phyloP scores from a whole-genome alignment of 2,329 filamentous ascomycete genomes.

The Fusarium longipes region DNA sequence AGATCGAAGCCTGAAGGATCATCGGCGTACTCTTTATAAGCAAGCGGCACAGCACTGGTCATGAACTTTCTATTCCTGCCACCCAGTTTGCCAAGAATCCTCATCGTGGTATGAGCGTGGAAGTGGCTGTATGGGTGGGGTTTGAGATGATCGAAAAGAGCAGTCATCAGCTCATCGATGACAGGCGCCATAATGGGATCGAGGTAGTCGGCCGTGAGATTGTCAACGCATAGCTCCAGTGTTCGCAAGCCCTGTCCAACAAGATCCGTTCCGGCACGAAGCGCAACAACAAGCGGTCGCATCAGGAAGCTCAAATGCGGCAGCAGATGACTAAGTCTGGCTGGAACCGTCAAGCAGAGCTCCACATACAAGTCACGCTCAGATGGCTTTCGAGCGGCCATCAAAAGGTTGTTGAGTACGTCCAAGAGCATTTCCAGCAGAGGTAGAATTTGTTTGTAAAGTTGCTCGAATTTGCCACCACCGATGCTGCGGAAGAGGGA shows the following conservation, averaged over 20 bases:
- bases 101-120: slow-evolving; percentile 96
- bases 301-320: slow-evolving; percentile 97
- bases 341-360: slow-evolving; percentile 94
- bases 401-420: slow-evolving; percentile 92
- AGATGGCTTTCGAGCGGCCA: slow-evolving; percentile 88
- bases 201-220: slow-evolving; percentile 95
- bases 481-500: slow-evolving; percentile 97
- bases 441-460: slow-evolving; percentile 98
- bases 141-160: slow-evolving; percentile 93
- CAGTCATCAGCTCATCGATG: slow-evolving; percentile 98
- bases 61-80: slow-evolving; percentile 96
- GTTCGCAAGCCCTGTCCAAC: slow-evolving; percentile 95
- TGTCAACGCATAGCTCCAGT: slow-evolving; percentile 96
- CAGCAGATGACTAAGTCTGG: slow-evolving; percentile 90
- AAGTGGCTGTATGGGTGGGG: slow-evolving; percentile 97
- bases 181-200: slow-evolving; percentile 99
- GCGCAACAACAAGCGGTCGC: slow-evolving; percentile 94
- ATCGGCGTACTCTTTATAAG: slow-evolving; percentile 87
- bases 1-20: slow-evolving; percentile 90
- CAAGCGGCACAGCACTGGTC: slow-evolving; percentile 85
- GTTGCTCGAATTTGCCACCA: slow-evolving; percentile 94
- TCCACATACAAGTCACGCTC: slow-evolving; percentile 98
- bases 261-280: slow-evolving; percentile 90
- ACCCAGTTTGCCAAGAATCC: slow-evolving; percentile 95
- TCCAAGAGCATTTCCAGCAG: slow-evolving; percentile 97